Percentiles rank a stretch among this genome's conserved stretches.
Evolutionary conservation across 2,329 filamentous ascomycete species (phyloP).

Genomic region (Boeremia lycopersici): DNA sequence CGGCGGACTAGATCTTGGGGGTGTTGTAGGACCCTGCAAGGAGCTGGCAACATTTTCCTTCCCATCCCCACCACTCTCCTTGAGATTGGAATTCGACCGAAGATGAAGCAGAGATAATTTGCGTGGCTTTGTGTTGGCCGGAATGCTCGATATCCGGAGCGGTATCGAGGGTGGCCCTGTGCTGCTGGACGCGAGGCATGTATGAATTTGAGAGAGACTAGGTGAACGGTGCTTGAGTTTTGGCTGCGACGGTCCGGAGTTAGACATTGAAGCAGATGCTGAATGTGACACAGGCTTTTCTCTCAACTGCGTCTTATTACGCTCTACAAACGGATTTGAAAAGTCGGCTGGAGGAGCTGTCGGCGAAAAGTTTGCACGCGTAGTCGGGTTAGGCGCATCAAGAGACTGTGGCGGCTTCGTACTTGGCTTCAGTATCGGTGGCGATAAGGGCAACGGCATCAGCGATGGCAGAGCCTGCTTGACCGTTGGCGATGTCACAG

Average conservation of each 20-base stretch:
- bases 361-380: conserved; percentile 39
- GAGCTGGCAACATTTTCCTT: conserved; percentile 20
- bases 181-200: conserved; percentile 18
- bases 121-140: conserved; percentile 37
- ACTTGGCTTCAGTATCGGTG: conserved; percentile 42
- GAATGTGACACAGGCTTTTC: conserved; percentile 22
- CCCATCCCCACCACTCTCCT: conserved; percentile 12
- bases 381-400: conserved; percentile 40
- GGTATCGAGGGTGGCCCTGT: conserved; percentile 39
- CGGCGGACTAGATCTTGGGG: conserved; percentile 20
- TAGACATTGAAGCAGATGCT: conserved; percentile 28
- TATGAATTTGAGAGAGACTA: conserved; percentile 28
- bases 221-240: conserved; percentile 26
- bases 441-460: conserved; percentile 41
- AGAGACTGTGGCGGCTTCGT: conserved; percentile 40
- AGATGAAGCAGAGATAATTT: conserved; percentile 40
- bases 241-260: conserved; percentile 7
- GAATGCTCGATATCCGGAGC: conserved; percentile 44
- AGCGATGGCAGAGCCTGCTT: conserved; percentile 33
- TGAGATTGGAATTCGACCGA: conserved; percentile 21
- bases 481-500: conserved; percentile 23
- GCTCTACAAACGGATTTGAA: conserved; percentile 18
- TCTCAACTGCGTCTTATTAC: not conserved
- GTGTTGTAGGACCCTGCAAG: conserved; percentile 15
- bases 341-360: conserved; percentile 21